Percentiles rank a stretch among this genome's conserved stretches.
phyloP scores from a whole-genome alignment of 2,329 filamentous ascomycete genomes.

The Aaosphaeria arxii region DNA sequence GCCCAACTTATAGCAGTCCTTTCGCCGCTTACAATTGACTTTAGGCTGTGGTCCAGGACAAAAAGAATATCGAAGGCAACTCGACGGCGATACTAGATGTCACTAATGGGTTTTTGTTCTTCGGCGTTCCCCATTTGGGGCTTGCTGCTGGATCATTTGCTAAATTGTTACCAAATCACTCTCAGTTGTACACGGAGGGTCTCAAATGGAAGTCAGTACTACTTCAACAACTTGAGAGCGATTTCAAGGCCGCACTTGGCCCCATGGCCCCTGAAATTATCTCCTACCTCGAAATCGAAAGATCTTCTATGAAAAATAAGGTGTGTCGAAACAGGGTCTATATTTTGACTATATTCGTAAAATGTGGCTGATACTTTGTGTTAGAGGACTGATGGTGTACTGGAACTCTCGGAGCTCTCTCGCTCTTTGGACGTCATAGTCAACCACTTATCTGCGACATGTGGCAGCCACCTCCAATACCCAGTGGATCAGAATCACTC shows the following conservation, averaged over 20 bases:
- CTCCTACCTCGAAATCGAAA: background rate
- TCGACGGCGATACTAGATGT: background rate
- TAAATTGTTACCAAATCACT: background rate
- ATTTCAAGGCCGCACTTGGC: background rate
- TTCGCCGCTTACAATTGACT: background rate
- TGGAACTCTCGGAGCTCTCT: background rate
- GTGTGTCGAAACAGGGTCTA: background rate
- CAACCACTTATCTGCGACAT: background rate
- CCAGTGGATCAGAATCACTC: background rate
- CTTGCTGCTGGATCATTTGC: background rate
- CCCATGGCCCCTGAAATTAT: background rate
- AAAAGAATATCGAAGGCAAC: background rate
- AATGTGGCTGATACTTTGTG: background rate
- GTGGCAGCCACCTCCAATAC: background rate
- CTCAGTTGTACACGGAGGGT: background rate
- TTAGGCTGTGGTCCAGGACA: background rate
- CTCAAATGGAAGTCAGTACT: background rate
- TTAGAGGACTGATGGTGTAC: background rate
- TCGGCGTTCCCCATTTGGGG: background rate
- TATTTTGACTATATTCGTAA: background rate
- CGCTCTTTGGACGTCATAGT: background rate
- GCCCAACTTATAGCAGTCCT: background rate
- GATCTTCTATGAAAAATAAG: background rate
- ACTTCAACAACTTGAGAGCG: background rate
- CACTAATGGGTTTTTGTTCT: background rate